These are phyloP conservation scores for Bryum argenteum DNA, from an alignment of 225 moss, liverwort and hornwort genomes.

Conservation along the genomic window DNA sequence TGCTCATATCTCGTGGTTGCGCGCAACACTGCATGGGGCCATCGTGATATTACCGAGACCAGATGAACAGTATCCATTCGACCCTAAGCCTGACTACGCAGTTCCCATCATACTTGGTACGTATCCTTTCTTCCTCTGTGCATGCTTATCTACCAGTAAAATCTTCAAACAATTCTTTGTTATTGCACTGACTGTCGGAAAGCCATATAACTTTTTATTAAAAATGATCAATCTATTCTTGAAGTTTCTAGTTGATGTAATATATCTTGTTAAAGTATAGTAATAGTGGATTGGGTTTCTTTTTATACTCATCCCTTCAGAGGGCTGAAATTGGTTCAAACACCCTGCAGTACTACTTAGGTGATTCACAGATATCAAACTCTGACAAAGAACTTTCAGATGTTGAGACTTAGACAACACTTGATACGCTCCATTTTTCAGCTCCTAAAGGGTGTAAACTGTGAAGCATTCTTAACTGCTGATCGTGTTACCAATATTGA, in stretches of 20 bases:
- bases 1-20: conserved; percentile 67
- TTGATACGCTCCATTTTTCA: neutral
- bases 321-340: neutral
- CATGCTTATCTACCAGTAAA: neutral
- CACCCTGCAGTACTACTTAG: neutral
- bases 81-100: conserved; percentile 46
- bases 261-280: neutral
- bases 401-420: neutral
- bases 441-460: neutral
- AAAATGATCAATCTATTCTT: neutral
- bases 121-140: conserved; percentile 1
- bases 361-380: too few species aligned
- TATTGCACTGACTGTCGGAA: neutral
- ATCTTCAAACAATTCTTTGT: neutral
- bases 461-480: neutral
- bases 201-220: neutral
- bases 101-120: conserved; percentile 53
- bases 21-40: conserved; percentile 62
- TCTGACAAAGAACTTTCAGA: neutral
- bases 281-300: neutral
- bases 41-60: conserved; percentile 49
- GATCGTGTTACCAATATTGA: neutral
- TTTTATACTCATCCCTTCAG: neutral
- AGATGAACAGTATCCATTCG: conserved; percentile 40
- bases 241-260: neutral